Conservation (phyloP, 257 asterid genomes). For the Solanum sejunctum region DNA sequence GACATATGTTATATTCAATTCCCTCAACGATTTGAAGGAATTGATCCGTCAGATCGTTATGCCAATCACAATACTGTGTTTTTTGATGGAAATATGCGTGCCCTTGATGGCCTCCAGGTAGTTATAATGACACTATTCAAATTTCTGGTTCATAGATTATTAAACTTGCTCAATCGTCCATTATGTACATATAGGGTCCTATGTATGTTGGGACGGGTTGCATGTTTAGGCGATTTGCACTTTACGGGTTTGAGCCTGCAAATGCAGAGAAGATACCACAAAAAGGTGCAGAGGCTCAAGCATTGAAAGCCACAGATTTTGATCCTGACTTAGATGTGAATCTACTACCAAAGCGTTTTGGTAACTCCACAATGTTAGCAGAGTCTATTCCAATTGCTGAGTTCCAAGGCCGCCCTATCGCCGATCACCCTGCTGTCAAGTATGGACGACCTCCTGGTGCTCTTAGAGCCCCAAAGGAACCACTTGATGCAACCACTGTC, state of each 20-base stretch:
- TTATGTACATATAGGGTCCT: constrained; percentile 15
- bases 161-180: background rate
- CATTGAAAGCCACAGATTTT: constrained; percentile 15
- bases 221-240: constrained; percentile 29
- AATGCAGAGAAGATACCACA: background rate
- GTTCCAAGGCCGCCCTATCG: constrained; percentile 34
- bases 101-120: constrained; percentile 33
- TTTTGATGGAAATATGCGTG: constrained; percentile 36
- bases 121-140: background rate
- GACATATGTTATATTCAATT: constrained; percentile 30
- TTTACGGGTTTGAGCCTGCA: constrained; percentile 32
- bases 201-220: constrained; percentile 31
- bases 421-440: constrained; percentile 46
- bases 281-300: constrained; percentile 10
- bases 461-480: constrained; percentile 21
- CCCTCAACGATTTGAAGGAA: constrained; percentile 38
- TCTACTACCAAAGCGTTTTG: constrained; percentile 28
- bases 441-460: constrained; percentile 31
- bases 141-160: background rate
- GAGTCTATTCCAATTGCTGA: constrained; percentile 37
- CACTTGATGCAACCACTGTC: constrained; percentile 30
- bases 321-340: constrained; percentile 26
- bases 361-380: constrained; percentile 22
- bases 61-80: constrained; percentile 34
- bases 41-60: constrained; percentile 35